Conservation (phyloP, 352 stramenopile species). For the Phytophthora agathidicida region DNA sequence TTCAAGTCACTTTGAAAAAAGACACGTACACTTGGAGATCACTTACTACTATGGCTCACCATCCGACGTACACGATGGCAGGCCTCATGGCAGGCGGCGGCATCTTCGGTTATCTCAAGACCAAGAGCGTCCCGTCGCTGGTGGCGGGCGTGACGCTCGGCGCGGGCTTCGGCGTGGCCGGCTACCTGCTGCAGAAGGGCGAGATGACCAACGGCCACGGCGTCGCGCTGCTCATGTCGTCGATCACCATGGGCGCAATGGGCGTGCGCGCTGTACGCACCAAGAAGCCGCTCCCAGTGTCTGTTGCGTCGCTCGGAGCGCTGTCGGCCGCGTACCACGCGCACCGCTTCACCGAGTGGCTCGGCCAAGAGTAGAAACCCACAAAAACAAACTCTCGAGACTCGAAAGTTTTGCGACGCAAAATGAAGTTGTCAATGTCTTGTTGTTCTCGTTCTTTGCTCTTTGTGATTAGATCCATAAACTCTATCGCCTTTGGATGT, state of each 20-base stretch:
- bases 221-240: constrained; percentile 78
- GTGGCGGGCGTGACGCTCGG: constrained; percentile 82
- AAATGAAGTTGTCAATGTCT: constrained; percentile 22
- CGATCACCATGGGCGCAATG: constrained; percentile 89
- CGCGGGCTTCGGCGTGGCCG: constrained; percentile 78
- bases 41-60: constrained; percentile 59
- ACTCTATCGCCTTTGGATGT: constrained; percentile 26
- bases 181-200: constrained; percentile 80
- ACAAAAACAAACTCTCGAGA: background rate
- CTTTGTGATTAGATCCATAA: constrained; percentile 2
- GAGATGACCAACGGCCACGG: constrained; percentile 87
- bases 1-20: background rate
- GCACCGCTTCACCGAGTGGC: constrained; percentile 83
- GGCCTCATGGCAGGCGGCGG: constrained; percentile 69
- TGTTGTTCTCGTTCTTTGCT: constrained; percentile 17
- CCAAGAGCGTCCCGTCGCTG: constrained; percentile 81
- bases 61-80: constrained; percentile 87
- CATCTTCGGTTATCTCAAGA: constrained; percentile 82
- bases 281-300: constrained; percentile 75
- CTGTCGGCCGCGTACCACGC: constrained; percentile 85
- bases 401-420: background rate
- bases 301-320: constrained; percentile 74
- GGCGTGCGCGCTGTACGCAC: constrained; percentile 77
- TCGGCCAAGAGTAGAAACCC: constrained; percentile 73
- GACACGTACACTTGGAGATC: background rate